These are phyloP conservation scores for Aphanomyces stellatus DNA, from an alignment of 352 stramenopile species.

Conservation along the genomic window DNA sequence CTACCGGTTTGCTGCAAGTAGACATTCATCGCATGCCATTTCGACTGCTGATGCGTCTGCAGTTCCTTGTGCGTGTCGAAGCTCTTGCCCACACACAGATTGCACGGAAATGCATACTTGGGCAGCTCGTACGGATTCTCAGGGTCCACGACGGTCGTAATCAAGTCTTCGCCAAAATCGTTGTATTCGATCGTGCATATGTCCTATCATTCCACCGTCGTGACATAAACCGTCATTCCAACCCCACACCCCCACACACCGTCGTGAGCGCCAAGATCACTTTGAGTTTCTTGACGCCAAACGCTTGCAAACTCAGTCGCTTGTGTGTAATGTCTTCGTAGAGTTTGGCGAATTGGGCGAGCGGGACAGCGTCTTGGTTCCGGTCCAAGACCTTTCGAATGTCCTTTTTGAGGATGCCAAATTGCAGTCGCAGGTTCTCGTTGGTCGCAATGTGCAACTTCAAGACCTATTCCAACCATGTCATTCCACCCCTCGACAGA, in stretches of 20 bases:
- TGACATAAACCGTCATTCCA: conserved; percentile 11
- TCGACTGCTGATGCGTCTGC: conserved; percentile 51
- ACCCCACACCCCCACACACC: too few relatives aligned
- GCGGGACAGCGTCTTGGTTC: conserved; percentile 35
- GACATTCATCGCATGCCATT: conserved; percentile 74
- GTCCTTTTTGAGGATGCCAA: conserved; percentile 59
- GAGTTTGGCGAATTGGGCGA: conserved; percentile 37
- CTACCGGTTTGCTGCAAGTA: conserved; percentile 24
- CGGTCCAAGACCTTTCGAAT: conserved; percentile 62
- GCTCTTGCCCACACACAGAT: conserved; percentile 51
- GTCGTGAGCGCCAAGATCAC: conserved; percentile 15
- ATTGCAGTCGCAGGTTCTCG: conserved; percentile 35
- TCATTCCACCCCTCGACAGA: not conserved
- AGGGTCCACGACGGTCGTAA: conserved; percentile 11
- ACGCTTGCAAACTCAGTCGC: conserved; percentile 37
- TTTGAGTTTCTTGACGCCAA: conserved; percentile 68
- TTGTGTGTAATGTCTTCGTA: conserved; percentile 71
- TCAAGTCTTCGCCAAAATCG: conserved; percentile 18
- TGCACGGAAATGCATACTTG: conserved; percentile 45
- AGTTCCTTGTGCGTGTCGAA: conserved; percentile 55
- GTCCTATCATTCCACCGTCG: too few relatives aligned
- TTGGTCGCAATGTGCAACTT: conserved; percentile 22
- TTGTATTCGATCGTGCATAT: conserved; percentile 16
- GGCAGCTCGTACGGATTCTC: conserved; percentile 23
- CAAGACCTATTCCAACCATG: not conserved